Conservation (phyloP, 495 filamentous ascomycete species). For the Chaetomium tenue region DNA sequence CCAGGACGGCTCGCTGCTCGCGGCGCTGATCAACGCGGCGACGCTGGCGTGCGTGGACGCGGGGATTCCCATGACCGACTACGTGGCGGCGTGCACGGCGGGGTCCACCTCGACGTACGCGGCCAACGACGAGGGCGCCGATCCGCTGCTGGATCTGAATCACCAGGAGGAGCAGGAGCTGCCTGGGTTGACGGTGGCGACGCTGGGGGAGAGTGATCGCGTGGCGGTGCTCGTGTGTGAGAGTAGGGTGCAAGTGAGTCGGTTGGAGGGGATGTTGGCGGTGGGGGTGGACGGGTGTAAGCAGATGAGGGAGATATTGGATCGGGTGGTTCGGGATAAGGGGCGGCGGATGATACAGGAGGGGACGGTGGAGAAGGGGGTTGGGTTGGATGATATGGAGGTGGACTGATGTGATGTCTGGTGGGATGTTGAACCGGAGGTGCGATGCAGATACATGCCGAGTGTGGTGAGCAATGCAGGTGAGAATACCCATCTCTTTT, state of each 20-base stretch:
- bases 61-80: conserved; percentile 89
- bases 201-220: conserved; percentile 67
- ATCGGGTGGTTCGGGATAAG: conserved; percentile 64
- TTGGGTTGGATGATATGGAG: conserved; percentile 45
- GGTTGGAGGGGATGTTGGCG: conserved; percentile 86
- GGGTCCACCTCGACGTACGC: conserved; percentile 69
- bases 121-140: conserved; percentile 64
- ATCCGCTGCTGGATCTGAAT: conserved; percentile 88
- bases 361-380: conserved; percentile 49
- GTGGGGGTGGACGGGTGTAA: conserved; percentile 90
- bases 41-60: conserved; percentile 93
- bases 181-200: conserved; percentile 82
- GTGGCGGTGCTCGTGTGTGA: conserved; percentile 82
- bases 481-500: conserved; percentile 10
- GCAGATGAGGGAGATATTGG: conserved; percentile 75
- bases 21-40: conserved; percentile 84
- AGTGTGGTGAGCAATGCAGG: neutral
- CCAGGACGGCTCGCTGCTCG: conserved; percentile 86
- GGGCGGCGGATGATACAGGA: conserved; percentile 64
- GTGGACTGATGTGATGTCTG: conserved; percentile 33
- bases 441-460: neutral
- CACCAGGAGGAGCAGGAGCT: conserved; percentile 84
- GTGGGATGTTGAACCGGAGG: neutral
- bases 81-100: conserved; percentile 82
- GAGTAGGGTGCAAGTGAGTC: conserved; percentile 69